phyloP scores from a whole-genome alignment of 768 basidiomycete species.

The Hygrophoropsis aurantiaca region DNA sequence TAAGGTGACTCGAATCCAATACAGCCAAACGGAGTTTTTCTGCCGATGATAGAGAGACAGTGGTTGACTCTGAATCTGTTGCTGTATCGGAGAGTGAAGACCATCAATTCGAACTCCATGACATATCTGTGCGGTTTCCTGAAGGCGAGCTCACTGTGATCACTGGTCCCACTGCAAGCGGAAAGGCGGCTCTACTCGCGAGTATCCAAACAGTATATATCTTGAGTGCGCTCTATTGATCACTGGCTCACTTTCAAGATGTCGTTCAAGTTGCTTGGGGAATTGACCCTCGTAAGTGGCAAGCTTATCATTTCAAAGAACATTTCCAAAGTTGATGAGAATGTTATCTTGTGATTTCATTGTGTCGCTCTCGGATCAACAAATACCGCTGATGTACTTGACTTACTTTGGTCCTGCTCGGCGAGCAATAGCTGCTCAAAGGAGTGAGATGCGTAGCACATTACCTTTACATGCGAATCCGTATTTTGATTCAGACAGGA shows the following conservation, averaged over 20 bases:
- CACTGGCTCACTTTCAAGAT: too few species aligned
- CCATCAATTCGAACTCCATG: constrained; percentile 40
- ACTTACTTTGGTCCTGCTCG: constrained; percentile 89
- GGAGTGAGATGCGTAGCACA: constrained; percentile 80
- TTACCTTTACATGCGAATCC: constrained; percentile 88
- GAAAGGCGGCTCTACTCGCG: constrained; percentile 42
- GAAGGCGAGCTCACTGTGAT: constrained; percentile 46
- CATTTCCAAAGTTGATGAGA: constrained; percentile 53
- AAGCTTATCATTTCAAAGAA: constrained; percentile 43
- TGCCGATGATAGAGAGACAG: neutral
- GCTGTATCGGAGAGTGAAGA: constrained; percentile 21
- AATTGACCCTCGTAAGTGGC: constrained; percentile 37
- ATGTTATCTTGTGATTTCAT: constrained; percentile 58
- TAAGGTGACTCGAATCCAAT: neutral
- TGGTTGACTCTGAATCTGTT: constrained; percentile 14
- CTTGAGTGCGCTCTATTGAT: constrained; percentile 21
- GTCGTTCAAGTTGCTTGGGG: constrained; percentile 32
- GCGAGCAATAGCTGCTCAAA: constrained; percentile 91
- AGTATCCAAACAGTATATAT: too few species aligned
- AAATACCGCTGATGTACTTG: too few species aligned
- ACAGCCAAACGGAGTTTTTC: neutral
- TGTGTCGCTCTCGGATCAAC: too few species aligned
- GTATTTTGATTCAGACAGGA: constrained; percentile 95
- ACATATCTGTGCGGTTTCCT: constrained; percentile 48
- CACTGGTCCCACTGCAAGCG: too few species aligned